Base-by-base conservation (phyloP, 2,329 filamentous ascomycete genomes). In the Byssothecium circinans region DNA sequence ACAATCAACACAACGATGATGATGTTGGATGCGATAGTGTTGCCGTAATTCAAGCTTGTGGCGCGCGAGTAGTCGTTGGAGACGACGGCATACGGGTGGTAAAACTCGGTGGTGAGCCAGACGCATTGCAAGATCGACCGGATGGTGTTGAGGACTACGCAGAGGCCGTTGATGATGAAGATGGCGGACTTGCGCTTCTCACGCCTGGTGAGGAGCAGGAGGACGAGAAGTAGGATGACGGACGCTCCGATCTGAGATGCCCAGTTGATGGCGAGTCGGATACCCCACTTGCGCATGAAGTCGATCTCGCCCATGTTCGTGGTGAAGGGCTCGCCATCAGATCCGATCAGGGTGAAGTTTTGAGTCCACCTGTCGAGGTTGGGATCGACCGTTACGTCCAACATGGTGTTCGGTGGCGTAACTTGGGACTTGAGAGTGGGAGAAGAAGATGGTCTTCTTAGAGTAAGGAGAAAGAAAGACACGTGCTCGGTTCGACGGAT, bases 211-310 rank as follows among this genome's bases (percentile, higher is more conserved):
- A 91, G 78, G 48, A 86, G 71, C 10, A 90, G 71, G 2, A 91
- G 74, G 23, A 87, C 76, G 35, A 86, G 57, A 15, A 91, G 74
- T 61, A 90, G 81, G 50, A 86, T 71, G 47, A 85, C 54, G 38
- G 81, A 82, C 19, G 86, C 82, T 23, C 89, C 89, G 42, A 91
- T 77, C 66, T 92, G 88, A 15, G 80, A 73, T 43, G 81, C 85
- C 65, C 86, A 89, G 70, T 84, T 86, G 75, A 88, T 83, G 64
- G 70, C 75, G 29, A 77, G 63, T 8, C 71, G 71, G 47, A 76
- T 67, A 49, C 74, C 75, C 62, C 80, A 79, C 48, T 73, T 66
- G 44, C 77, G 67, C 41, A 75, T 75, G 3, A 52, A 44, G 55
- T 82, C 68, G 32, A 86, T 49, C 2, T 69, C 62, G 8, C 53